Percentiles rank a stretch among this genome's conserved stretches.
phyloP scores from a whole-genome alignment of 2,329 filamentous ascomycete species.

The Aspergillus clavatus region DNA sequence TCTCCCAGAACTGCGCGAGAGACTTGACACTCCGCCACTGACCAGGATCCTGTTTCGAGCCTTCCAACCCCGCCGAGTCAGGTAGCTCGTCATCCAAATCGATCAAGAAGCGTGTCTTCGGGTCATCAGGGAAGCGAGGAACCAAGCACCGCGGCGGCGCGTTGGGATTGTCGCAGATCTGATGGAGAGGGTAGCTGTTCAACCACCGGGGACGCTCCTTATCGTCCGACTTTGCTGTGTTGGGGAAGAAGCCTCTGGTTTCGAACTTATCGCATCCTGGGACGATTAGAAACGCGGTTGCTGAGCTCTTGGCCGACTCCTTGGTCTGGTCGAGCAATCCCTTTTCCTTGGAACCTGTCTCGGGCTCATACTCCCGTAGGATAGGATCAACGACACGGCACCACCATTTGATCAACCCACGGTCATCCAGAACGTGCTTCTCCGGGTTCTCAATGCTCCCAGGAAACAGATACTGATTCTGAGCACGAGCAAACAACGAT shows the following conservation, averaged over 20 bases:
- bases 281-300: conserved; percentile 78
- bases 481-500: conserved; percentile 86
- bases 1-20: conserved; percentile 94
- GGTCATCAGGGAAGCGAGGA: conserved; percentile 89
- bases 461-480: conserved; percentile 91
- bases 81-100: conserved; percentile 82
- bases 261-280: conserved; percentile 82
- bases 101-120: conserved; percentile 81
- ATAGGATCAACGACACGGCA: conserved; percentile 79
- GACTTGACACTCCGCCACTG: conserved; percentile 79
- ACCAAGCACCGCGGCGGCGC: conserved; percentile 79
- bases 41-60: conserved; percentile 49
- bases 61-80: conserved; percentile 22
- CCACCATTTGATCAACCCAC: conserved; percentile 93
- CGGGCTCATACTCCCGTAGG: conserved; percentile 46
- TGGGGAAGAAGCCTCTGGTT: conserved; percentile 71
- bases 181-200: conserved; percentile 66
- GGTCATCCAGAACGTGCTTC: conserved; percentile 90
- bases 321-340: conserved; percentile 23
- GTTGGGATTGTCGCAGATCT: conserved; percentile 63
- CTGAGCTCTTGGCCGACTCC: conserved; percentile 34
- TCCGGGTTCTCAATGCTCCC: conserved; percentile 77
- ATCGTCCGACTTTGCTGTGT: conserved; percentile 38
- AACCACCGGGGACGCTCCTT: conserved; percentile 42
- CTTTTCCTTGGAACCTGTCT: conserved; percentile 36